A percentile compares a stretch with the other conserved stretches of the same genome.
phyloP scores from a whole-genome alignment of 2,329 filamentous ascomycete genomes.

The Beauveria pseudobassiana region DNA sequence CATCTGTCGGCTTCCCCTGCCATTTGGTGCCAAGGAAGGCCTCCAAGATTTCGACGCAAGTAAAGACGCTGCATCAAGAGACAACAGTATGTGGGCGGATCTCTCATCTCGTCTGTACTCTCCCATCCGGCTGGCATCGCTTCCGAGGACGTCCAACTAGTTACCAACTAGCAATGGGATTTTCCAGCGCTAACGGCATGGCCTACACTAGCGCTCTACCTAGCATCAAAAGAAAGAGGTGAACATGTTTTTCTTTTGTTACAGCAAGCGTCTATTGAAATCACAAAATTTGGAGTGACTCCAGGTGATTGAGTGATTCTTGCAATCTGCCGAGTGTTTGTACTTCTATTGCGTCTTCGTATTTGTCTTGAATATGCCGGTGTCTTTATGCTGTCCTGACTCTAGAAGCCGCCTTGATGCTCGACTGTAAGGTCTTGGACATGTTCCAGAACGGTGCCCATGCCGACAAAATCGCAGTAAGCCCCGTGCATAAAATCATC shows the following conservation, averaged over 20 bases:
- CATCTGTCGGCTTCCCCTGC: too few species aligned
- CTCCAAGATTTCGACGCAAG: not conserved
- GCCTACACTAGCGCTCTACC: not conserved
- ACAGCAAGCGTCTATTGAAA: not conserved
- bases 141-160: not conserved
- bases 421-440: not conserved
- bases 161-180: not conserved
- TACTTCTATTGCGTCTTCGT: too few species aligned
- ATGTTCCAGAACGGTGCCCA: conserved; percentile 31
- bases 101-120: too few species aligned
- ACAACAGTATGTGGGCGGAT: not conserved
- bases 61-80: not conserved
- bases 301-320: too few species aligned
- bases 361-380: not conserved
- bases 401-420: not conserved
- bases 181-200: not conserved
- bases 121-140: not conserved
- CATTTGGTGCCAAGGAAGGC: not conserved
- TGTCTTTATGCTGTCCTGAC: not conserved
- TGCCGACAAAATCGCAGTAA: conserved; percentile 24
- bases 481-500: conserved; percentile 25
- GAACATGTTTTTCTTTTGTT: not conserved
- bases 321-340: too few species aligned
- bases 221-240: not conserved
- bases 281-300: not conserved